Base-by-base conservation (phyloP, 2,329 filamentous ascomycete genomes). In the Alternaria novae-zelandiae region DNA sequence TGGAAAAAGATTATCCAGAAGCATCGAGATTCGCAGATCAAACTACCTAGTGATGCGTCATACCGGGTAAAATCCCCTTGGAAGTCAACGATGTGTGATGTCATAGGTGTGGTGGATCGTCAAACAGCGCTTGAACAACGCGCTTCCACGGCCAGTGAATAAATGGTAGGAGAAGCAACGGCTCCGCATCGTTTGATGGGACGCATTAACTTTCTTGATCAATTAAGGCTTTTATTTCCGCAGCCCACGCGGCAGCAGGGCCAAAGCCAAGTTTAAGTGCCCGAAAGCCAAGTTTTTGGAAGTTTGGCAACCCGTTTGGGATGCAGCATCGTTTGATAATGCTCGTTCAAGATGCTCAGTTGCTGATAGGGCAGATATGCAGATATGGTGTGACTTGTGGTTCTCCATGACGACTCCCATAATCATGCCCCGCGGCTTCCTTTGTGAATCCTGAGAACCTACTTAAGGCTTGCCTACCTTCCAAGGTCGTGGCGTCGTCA, bases 211-310 rank as follows among this genome's bases (percentile, higher is more conserved):
- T 1, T 46, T 17, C 41, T 21, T 10, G 41, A 28, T 55, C 4
- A n/a, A 8, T 56, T 26, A 32, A 46, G 17, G 36, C 11, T 44
- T 25, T 43, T 20, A 12, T 44, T 13, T 47, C 46, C 41, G 25
- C 21, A 49, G 28, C 8, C 26, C 45, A 51, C 30, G 54, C 59
- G 49, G 54, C 59, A 57, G 13, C 45, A 36, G 25, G 45, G 26
- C 15, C 49, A 36, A 44, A 47, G 62, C 62, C 62, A 64, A 64
- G 62, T 64, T 61, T 30, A 62, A 62, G 44, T 46, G 47, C 44
- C 62, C 59, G 62, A 36, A 58, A 65, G 63, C 63, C 63, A 65
- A 65, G 63, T 63, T 62, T 62, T 54, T 20, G 11, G 25, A n/a
- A 57, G 15, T 9, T 25, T 36, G 23, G 32, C 32, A 45, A 45